A percentile compares a stretch with the other conserved stretches of the same genome.
Evolutionary conservation across 805 yeast species (phyloP).

Genomic region (Cyberlindnera euphorbiae): DNA sequence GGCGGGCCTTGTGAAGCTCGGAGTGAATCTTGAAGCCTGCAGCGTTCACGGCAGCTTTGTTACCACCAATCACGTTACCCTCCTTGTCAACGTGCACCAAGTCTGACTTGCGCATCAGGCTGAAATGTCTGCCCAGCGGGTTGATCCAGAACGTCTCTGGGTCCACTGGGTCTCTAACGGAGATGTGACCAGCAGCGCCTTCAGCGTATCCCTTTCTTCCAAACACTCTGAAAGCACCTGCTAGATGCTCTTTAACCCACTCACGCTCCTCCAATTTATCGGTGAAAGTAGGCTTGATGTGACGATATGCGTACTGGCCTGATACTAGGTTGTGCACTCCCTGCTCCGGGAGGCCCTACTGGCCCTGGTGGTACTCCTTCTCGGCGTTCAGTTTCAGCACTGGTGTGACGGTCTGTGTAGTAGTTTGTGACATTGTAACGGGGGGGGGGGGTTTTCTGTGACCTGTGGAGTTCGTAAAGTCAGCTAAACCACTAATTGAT

Average conservation of each 20-base stretch:
- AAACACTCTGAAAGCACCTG: slow-evolving; percentile 79
- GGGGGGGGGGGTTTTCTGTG: too few species aligned
- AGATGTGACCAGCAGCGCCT: slow-evolving; percentile 84
- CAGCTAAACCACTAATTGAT: too few species aligned
- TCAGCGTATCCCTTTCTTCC: slow-evolving; percentile 74
- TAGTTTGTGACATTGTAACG: slow-evolving; percentile 12
- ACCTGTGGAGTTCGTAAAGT: too few species aligned
- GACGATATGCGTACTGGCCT: slow-evolving; percentile 44
- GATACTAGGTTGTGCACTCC: slow-evolving; percentile 60
- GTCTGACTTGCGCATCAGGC: slow-evolving; percentile 52
- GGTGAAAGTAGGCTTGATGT: slow-evolving; percentile 47
- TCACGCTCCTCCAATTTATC: slow-evolving; percentile 45
- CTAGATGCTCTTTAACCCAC: slow-evolving; percentile 68
- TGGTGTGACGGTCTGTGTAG: slow-evolving; percentile 5
- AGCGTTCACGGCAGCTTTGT: slow-evolving; percentile 50
- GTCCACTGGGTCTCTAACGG: slow-evolving; percentile 78
- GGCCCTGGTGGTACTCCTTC: slow-evolving; percentile 2
- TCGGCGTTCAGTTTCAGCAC: slow-evolving; percentile 9
- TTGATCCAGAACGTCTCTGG: slow-evolving; percentile 86
- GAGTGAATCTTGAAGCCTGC: slow-evolving; percentile 73
- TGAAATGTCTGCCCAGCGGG: slow-evolving; percentile 78
- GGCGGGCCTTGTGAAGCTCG: slow-evolving; percentile 61
- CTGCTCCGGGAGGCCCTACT: slow-evolving; percentile 23
- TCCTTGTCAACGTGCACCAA: slow-evolving; percentile 60
- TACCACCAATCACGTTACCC: slow-evolving; percentile 60